phyloP scores from a whole-genome alignment of 2,329 filamentous ascomycete genomes.

The Fusarium sp. region DNA sequence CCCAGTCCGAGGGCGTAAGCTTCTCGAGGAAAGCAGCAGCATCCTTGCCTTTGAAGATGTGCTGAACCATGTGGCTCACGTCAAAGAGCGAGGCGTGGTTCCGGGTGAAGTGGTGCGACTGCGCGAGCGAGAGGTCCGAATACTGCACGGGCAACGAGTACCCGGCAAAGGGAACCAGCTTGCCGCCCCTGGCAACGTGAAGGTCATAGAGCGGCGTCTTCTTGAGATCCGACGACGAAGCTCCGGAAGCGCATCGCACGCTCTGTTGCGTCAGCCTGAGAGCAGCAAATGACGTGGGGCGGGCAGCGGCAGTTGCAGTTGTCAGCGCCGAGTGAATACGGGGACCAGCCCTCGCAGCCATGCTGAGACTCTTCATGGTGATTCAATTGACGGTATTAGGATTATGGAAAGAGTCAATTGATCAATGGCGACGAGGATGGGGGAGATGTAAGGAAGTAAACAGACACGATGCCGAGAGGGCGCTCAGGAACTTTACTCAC shows the following conservation, averaged over 20 bases:
- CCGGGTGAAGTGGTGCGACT: constrained; percentile 92
- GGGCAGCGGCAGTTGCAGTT: constrained; percentile 32
- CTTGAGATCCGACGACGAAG: constrained; percentile 56
- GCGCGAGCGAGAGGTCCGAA: constrained; percentile 79
- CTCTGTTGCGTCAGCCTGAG: constrained; percentile 41
- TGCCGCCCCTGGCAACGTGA: constrained; percentile 83
- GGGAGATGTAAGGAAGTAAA: constrained; percentile 24
- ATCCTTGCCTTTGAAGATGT: constrained; percentile 85
- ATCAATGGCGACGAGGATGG: constrained; percentile 20
- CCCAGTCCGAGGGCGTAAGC: constrained; percentile 84
- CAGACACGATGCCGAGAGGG: constrained; percentile 24
- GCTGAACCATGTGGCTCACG: constrained; percentile 97
- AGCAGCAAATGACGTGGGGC: constrained; percentile 42
- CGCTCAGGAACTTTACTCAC: constrained; percentile 26
- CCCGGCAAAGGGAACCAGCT: constrained; percentile 97
- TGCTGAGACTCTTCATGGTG: constrained; percentile 53
- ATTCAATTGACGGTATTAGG: constrained; percentile 41
- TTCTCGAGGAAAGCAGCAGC: constrained; percentile 86
- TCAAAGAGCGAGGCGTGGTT: constrained; percentile 93
- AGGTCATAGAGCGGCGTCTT: constrained; percentile 86
- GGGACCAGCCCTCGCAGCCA: constrained; percentile 51
- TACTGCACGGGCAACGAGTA: constrained; percentile 96
- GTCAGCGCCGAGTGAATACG: constrained; percentile 47
- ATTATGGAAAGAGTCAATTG: constrained; percentile 37
- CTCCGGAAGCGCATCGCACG: constrained; percentile 49